phyloP scores from a whole-genome alignment of 164 flowering plant species.

The Taxillus chinensis region DNA sequence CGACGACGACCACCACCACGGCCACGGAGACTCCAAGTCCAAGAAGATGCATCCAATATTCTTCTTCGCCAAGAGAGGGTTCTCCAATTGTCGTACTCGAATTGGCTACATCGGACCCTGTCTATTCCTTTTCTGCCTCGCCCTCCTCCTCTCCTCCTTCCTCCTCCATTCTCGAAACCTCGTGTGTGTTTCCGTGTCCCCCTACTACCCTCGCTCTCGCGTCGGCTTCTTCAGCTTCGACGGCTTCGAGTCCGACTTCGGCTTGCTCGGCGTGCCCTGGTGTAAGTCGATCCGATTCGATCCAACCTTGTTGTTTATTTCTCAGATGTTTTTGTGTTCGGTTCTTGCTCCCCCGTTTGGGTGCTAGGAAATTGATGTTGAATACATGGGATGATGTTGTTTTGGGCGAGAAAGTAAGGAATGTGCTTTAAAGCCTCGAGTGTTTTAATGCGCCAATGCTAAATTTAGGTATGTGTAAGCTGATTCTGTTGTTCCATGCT shows the following conservation, averaged over 20 bases:
- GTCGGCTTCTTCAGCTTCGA: conserved; percentile 45
- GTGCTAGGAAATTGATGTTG: background rate
- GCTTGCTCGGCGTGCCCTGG: conserved; percentile 92
- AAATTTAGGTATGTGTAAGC: no score
- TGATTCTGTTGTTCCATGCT: no score
- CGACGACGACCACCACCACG: conserved; percentile 23
- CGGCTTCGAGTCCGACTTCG: conserved; percentile 73
- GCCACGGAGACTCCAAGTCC: conserved; percentile 40
- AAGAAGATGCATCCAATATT: conserved; percentile 49
- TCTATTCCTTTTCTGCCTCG: conserved; percentile 20
- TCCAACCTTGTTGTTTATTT: background rate
- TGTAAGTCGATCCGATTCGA: conserved; percentile 40
- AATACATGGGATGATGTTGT: background rate
- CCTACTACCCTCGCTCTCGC: conserved; percentile 35
- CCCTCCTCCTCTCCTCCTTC: conserved; percentile 23
- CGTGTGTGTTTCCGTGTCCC: conserved; percentile 36
- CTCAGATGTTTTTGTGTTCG: background rate
- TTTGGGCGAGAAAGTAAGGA: no score
- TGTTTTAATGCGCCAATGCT: no score
- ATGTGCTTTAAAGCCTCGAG: no score
- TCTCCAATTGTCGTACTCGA: conserved; percentile 25
- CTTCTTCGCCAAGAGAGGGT: conserved; percentile 13
- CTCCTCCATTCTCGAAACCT: conserved; percentile 26
- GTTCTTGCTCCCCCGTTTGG: background rate
- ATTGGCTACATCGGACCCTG: conserved; percentile 33